Percentiles rank a stretch among this genome's conserved stretches.
Conservation (phyloP, 2,329 filamentous ascomycete genomes). For the Dactylellina sp. region DNA sequence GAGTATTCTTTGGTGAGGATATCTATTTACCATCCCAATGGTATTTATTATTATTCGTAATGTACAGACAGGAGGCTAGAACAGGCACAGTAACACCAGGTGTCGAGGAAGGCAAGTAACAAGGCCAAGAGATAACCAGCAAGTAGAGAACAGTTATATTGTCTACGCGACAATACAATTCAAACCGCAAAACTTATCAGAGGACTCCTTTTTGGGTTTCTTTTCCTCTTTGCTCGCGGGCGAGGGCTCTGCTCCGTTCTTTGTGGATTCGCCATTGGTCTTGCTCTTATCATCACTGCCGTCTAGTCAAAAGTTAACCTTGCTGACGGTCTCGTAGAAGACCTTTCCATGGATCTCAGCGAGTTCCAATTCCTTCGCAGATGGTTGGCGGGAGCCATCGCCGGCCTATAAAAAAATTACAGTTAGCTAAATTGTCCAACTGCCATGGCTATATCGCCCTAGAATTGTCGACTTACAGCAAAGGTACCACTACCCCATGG, state of each 20-base stretch:
- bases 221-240: constrained; percentile 8
- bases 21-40: neutral
- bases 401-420: constrained; percentile 64
- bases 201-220: constrained; percentile 20
- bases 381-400: constrained; percentile 87
- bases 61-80: constrained; percentile 25
- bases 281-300: constrained; percentile 65
- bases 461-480: constrained; percentile 67
- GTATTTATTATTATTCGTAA: constrained; percentile 43
- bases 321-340: constrained; percentile 82
- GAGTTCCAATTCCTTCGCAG: constrained; percentile 78
- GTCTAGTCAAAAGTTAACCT: constrained; percentile 84
- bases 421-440: constrained; percentile 6
- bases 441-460: constrained; percentile 50
- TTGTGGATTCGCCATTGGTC: constrained; percentile 24
- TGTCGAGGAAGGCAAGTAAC: neutral
- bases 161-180: constrained; percentile 50
- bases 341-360: constrained; percentile 84
- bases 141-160: neutral
- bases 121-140: constrained; percentile 1
- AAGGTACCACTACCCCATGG: constrained; percentile 97
- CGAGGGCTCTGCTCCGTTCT: constrained; percentile 40
- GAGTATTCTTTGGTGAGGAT: too few species aligned
- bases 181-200: constrained; percentile 51
- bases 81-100: neutral